Percentiles rank a stretch among this genome's conserved stretches.
phyloP scores from a whole-genome alignment of 768 basidiomycete species.

The Serendipita sp. region DNA sequence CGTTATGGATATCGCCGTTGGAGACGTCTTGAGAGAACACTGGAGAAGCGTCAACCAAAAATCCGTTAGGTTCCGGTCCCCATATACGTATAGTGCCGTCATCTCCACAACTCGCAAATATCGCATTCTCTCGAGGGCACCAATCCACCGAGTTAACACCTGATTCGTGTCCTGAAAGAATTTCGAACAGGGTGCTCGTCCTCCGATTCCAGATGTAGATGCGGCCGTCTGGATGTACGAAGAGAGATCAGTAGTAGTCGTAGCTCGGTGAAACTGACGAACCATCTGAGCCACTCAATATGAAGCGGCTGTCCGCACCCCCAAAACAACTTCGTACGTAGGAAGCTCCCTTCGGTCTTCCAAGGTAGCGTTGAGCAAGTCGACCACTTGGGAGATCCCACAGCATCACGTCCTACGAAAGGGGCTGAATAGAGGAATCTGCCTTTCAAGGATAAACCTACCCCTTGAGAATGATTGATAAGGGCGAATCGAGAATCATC shows the following conservation, averaged over 20 bases:
- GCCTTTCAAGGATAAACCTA: constrained; percentile 24
- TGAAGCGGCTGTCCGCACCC: constrained; percentile 71
- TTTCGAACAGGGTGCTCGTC: constrained; percentile 66
- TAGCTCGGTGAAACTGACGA: constrained; percentile 15
- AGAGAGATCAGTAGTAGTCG: neutral
- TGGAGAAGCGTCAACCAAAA: constrained; percentile 1
- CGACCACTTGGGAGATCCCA: constrained; percentile 58
- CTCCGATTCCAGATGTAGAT: constrained; percentile 94
- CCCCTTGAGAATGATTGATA: constrained; percentile 76
- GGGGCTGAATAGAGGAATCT: neutral
- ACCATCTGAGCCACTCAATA: constrained; percentile 95
- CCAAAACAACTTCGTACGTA: constrained; percentile 92
- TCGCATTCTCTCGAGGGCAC: constrained; percentile 75
- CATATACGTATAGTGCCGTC: constrained; percentile 84
- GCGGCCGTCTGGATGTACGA: constrained; percentile 50
- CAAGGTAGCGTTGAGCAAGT: constrained; percentile 57
- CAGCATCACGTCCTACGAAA: constrained; percentile 66
- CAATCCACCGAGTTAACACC: constrained; percentile 95
- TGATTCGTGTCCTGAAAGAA: constrained; percentile 70
- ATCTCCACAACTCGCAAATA: constrained; percentile 96
- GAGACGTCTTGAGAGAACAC: neutral
- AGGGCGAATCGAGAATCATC: constrained; percentile 74
- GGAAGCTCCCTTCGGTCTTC: constrained; percentile 56
- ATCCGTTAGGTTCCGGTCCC: constrained; percentile 28
- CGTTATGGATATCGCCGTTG: neutral